Percentiles rank a stretch among this genome's conserved stretches.
These are phyloP conservation scores for Globisporangium irregulare DNA, from an alignment of 352 stramenopile genomes.

Conservation along the genomic window DNA sequence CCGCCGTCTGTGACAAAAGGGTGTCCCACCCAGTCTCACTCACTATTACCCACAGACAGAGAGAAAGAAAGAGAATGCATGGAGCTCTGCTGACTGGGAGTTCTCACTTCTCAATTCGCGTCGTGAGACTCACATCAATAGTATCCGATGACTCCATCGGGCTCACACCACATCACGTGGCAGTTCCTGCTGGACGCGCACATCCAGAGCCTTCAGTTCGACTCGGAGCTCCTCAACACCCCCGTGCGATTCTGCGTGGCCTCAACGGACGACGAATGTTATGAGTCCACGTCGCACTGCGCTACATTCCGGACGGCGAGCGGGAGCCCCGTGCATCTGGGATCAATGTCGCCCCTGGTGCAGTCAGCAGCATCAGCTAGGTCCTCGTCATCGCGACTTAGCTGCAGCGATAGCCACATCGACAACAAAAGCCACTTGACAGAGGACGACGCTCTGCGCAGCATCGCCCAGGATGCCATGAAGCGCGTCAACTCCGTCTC, in stretches of 20 bases:
- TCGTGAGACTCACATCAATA: neutral
- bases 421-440: neutral
- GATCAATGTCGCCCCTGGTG: neutral
- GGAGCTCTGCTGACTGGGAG: neutral
- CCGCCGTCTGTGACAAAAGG: neutral
- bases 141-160: neutral
- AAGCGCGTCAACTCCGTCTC: conserved; percentile 12
- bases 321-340: conserved; percentile 4
- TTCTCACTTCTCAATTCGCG: neutral
- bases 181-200: neutral
- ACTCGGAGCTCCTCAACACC: neutral
- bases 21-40: neutral
- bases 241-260: neutral
- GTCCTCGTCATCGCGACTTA: neutral
- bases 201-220: neutral
- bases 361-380: neutral
- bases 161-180: neutral
- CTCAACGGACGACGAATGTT: neutral
- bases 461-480: conserved; percentile 11
- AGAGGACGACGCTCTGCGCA: conserved; percentile 13
- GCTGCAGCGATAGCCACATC: neutral
- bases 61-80: neutral
- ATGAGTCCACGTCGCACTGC: neutral
- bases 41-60: neutral
- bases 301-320: neutral